These are phyloP conservation scores for Casuarina glauca DNA, from an alignment of 306 rosid genomes.

Conservation along the genomic window DNA sequence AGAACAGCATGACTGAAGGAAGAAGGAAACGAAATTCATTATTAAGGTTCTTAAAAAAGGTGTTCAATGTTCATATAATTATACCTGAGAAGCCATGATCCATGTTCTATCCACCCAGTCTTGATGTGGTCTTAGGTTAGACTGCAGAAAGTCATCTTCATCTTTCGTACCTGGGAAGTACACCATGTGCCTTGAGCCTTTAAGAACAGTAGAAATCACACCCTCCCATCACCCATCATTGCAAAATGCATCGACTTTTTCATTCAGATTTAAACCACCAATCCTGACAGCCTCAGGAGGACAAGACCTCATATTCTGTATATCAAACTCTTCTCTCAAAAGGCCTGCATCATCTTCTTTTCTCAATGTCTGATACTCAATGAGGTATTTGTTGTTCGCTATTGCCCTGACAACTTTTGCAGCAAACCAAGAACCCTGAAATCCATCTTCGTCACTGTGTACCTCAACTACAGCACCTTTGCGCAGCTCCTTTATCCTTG, in stretches of 20 bases:
- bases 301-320: conserved; percentile 52
- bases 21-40: neutral
- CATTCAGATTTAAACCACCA: conserved; percentile 35
- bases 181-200: conserved; percentile 43
- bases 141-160: conserved; percentile 41
- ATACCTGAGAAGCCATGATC: conserved; percentile 56
- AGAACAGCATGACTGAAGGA: neutral
- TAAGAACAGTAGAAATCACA: conserved; percentile 47
- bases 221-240: conserved; percentile 87
- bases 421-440: conserved; percentile 73
- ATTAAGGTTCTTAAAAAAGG: neutral
- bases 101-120: conserved; percentile 61
- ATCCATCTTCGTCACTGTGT: conserved; percentile 70
- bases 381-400: conserved; percentile 34
- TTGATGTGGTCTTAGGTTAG: conserved; percentile 54
- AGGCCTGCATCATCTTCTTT: conserved; percentile 45
- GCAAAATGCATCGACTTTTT: conserved; percentile 58
- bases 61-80: conserved; percentile 4
- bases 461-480: conserved; percentile 58
- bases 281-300: conserved; percentile 37
- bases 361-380: conserved; percentile 43
- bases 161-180: conserved; percentile 48
- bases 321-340: conserved; percentile 51
- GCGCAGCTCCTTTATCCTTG: conserved; percentile 20
- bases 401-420: conserved; percentile 39